Evolutionary conservation across 768 basidiomycete genomes (phyloP).

Genomic region (Amanita pseudoporphyria): DNA sequence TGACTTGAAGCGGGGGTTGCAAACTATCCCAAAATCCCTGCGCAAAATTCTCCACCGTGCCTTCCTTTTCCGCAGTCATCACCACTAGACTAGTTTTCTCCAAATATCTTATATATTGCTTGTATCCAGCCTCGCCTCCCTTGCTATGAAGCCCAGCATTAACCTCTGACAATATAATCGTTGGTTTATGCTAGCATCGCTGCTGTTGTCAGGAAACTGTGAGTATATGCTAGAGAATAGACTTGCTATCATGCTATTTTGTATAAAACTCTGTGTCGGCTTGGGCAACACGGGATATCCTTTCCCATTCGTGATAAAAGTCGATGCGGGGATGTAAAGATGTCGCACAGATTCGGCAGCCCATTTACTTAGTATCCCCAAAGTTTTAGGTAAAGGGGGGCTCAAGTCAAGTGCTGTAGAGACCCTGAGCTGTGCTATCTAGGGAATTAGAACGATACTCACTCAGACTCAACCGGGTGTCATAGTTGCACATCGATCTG

Average conservation of each 20-base stretch:
- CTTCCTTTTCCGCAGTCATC: constrained; percentile 51
- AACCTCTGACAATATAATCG: constrained; percentile 71
- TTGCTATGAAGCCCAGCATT: constrained; percentile 53
- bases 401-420: constrained; percentile 81
- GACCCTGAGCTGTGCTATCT: constrained; percentile 7
- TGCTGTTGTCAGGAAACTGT: constrained; percentile 12
- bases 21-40: constrained; percentile 93
- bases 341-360: constrained; percentile 86
- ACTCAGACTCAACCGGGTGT: constrained; percentile 66
- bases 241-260: constrained; percentile 79
- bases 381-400: constrained; percentile 72
- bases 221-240: constrained; percentile 2
- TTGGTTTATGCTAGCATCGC: constrained; percentile 65
- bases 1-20: constrained; percentile 87
- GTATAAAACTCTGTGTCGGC: constrained; percentile 83
- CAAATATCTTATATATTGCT: constrained; percentile 79
- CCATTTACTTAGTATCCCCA: constrained; percentile 79
- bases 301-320: constrained; percentile 93
- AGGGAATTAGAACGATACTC: constrained; percentile 15
- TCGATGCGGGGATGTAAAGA: constrained; percentile 79
- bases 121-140: constrained; percentile 83
- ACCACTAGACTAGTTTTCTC: constrained; percentile 69
- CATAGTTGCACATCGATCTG: constrained; percentile 81
- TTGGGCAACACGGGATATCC: constrained; percentile 97
- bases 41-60: constrained; percentile 84